Percentiles rank a stretch among this genome's conserved stretches.
These are phyloP conservation scores for Boletus tylopilopsis DNA, from an alignment of 768 basidiomycete species.

Conservation along the genomic window DNA sequence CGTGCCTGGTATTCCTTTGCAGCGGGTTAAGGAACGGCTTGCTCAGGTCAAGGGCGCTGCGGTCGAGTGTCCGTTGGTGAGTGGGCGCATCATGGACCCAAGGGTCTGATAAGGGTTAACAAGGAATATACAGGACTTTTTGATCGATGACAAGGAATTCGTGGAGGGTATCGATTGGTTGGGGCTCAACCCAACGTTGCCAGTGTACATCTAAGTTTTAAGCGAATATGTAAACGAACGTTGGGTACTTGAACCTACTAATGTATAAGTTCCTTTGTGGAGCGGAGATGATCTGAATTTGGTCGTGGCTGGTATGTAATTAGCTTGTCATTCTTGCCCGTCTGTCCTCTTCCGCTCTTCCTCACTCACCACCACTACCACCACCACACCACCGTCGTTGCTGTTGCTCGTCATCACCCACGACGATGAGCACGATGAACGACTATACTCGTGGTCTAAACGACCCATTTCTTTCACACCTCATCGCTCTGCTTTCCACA, in stretches of 20 bases:
- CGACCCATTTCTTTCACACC: conserved; percentile 48
- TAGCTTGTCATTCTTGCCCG: conserved; percentile 1
- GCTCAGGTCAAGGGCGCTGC: conserved; percentile 62
- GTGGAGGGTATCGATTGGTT: conserved; percentile 69
- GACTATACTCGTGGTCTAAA: conserved; percentile 19
- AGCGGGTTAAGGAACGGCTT: conserved; percentile 74
- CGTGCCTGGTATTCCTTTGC: conserved; percentile 59
- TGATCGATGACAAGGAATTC: conserved; percentile 75
- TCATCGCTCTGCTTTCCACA: conserved; percentile 54
- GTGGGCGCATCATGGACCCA: conserved; percentile 15
- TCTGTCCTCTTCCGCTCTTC: background rate
- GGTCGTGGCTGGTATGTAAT: conserved; percentile 1
- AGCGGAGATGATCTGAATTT: conserved; percentile 23
- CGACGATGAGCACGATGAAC: conserved; percentile 35
- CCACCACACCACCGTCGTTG: background rate
- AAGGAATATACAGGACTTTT: conserved; percentile 58
- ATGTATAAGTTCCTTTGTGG: too few species aligned
- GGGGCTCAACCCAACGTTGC: conserved; percentile 71
- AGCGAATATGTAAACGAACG: conserved; percentile 7
- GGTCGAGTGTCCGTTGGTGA: conserved; percentile 74
- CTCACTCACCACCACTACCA: conserved; percentile 11
- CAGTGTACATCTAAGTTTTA: conserved; percentile 60
- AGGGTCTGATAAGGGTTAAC: conserved; percentile 4
- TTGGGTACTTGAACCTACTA: too few species aligned
- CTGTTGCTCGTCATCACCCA: conserved; percentile 12